Percentiles rank a stretch among this genome's conserved stretches.
Conservation (phyloP, 768 basidiomycete genomes). For the Hydnomerulius pinastri region DNA sequence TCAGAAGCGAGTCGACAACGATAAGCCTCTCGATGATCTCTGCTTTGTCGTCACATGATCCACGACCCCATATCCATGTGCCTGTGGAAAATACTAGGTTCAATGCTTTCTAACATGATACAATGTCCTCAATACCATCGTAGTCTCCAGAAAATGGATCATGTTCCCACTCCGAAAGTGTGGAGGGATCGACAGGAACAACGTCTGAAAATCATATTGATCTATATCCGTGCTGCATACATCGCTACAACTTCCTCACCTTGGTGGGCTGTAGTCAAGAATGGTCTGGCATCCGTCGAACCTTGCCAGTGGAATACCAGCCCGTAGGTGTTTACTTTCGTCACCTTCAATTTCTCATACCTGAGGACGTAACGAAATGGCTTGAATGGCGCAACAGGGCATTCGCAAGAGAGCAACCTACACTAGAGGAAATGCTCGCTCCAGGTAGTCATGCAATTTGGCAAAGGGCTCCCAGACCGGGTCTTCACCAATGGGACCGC, state of each 20-base stretch:
- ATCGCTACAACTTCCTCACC: constrained; percentile 24
- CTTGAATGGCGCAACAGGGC: constrained; percentile 11
- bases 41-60: constrained; percentile 73
- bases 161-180: constrained; percentile 54
- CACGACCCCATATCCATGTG: constrained; percentile 76
- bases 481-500: constrained; percentile 46
- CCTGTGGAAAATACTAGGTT: constrained; percentile 25
- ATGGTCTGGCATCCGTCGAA: constrained; percentile 49
- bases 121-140: constrained; percentile 39
- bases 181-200: constrained; percentile 58
- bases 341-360: constrained; percentile 48
- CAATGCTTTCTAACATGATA: background rate
- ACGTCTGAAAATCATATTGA: constrained; percentile 45
- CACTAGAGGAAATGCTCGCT: constrained; percentile 59
- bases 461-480: constrained; percentile 27
- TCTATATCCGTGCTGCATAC: background rate
- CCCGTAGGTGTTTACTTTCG: constrained; percentile 60
- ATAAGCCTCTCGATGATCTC: constrained; percentile 53
- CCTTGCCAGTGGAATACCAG: constrained; percentile 60
- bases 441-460: constrained; percentile 12
- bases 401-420: constrained; percentile 22
- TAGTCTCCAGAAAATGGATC: constrained; percentile 62
- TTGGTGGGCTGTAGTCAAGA: constrained; percentile 54
- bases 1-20: constrained; percentile 48
- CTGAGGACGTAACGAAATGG: constrained; percentile 23